Percentiles rank a stretch among this genome's conserved stretches.
These are phyloP conservation scores for Vicia faba DNA, from an alignment of 306 rosid genomes.

Conservation along the genomic window DNA sequence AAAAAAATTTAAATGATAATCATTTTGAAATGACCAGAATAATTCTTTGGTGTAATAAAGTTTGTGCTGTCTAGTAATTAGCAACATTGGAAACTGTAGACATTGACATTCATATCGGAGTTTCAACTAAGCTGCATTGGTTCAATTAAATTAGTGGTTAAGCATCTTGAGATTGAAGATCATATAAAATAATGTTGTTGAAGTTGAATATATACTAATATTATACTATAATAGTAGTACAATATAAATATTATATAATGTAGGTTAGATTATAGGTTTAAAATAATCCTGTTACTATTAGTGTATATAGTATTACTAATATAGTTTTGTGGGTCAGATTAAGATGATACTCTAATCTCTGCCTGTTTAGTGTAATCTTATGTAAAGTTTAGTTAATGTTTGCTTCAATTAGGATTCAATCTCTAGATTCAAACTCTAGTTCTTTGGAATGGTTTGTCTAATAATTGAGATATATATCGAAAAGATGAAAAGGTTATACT, in stretches of 20 bases:
- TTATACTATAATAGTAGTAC: too few species aligned
- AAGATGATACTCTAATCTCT: neutral
- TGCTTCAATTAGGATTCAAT: too few species aligned
- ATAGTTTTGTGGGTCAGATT: constrained; percentile 2
- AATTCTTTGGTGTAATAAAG: constrained; percentile 17
- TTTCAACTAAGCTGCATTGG: constrained; percentile 33
- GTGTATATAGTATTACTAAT: neutral
- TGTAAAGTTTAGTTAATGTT: too few species aligned
- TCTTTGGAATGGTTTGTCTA: too few species aligned
- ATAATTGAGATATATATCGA: too few species aligned
- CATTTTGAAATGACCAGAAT: too few species aligned
- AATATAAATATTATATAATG: neutral
- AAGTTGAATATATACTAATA: neutral
- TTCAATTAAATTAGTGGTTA: constrained; percentile 24
- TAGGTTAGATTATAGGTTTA: neutral
- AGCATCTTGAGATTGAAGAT: constrained; percentile 49
- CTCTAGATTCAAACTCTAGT: too few species aligned
- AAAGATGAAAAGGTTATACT: neutral
- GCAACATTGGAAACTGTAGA: constrained; percentile 41
- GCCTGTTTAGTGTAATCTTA: neutral
- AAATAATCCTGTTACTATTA: neutral
- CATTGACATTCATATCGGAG: constrained; percentile 43
- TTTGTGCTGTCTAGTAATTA: constrained; percentile 35
- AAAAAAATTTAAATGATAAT: too few species aligned
- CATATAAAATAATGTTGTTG: constrained; percentile 11